A percentile compares a stretch with the other conserved stretches of the same genome.
These are phyloP conservation scores for Theileria parva DNA, from an alignment of 169 alveolate species.

Conservation along the genomic window DNA sequence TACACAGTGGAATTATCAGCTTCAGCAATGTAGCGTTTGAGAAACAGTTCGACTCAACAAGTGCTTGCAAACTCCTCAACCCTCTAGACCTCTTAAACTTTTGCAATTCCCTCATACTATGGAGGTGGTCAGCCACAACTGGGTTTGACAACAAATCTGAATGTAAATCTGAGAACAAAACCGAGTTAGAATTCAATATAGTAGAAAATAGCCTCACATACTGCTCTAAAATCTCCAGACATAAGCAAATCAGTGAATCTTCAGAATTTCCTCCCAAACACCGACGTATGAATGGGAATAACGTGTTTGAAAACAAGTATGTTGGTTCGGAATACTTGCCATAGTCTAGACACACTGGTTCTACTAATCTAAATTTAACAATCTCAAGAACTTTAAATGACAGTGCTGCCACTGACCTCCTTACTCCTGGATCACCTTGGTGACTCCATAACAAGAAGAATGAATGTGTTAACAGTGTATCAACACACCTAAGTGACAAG, in stretches of 20 bases:
- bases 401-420: slow-evolving; percentile 34
- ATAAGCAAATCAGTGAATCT: slow-evolving; percentile 17
- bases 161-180: slow-evolving; percentile 16
- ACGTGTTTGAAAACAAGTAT: slow-evolving; percentile 13
- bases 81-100: slow-evolving; percentile 45
- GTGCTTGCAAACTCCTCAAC: slow-evolving; percentile 19
- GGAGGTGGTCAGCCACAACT: slow-evolving; percentile 27
- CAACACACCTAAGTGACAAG: slow-evolving; percentile 14
- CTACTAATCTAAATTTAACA: neutral
- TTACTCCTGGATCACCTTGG: slow-evolving; percentile 47
- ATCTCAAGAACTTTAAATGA: slow-evolving; percentile 14
- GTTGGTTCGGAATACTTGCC: neutral
- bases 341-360: neutral
- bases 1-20: slow-evolving; percentile 37
- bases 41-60: slow-evolving; percentile 28
- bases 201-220: slow-evolving; percentile 14
- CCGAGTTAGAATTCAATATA: neutral
- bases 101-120: slow-evolving; percentile 33
- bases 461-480: slow-evolving; percentile 35
- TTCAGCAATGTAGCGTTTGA: slow-evolving; percentile 13
- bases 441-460: slow-evolving; percentile 26
- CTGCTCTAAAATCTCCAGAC: slow-evolving; percentile 51
- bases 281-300: slow-evolving; percentile 43
- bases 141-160: slow-evolving; percentile 38
- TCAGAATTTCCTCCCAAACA: slow-evolving; percentile 8